Conservation (phyloP, 73 alveolate species). For the Blepharisma stoltei region DNA sequence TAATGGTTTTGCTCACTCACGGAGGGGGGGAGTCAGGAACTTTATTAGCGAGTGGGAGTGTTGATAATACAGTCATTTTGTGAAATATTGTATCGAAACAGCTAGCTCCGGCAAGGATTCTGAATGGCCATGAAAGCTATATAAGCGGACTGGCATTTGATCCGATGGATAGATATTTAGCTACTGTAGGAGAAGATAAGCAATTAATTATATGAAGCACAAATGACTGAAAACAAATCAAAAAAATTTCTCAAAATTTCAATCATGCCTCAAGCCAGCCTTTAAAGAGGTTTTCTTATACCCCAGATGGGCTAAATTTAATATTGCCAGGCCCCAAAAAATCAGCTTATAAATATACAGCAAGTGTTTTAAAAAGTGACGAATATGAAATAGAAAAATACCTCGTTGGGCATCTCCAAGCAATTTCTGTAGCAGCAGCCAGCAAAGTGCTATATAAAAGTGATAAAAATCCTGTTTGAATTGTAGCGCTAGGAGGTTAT, state of each 20-base stretch:
- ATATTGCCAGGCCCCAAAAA: constrained; percentile 18
- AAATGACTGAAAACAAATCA: background rate
- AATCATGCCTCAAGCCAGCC: constrained; percentile 6
- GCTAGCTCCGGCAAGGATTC: background rate
- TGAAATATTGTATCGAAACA: background rate
- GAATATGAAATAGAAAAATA: constrained; percentile 9
- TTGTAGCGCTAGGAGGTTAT: constrained; percentile 20
- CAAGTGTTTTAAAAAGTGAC: background rate
- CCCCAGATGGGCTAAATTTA: constrained; percentile 20
- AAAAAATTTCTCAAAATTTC: background rate
- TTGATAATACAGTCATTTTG: background rate
- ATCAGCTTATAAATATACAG: background rate
- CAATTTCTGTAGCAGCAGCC: constrained; percentile 11
- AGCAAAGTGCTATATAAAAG: constrained; percentile 12
- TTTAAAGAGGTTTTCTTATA: background rate
- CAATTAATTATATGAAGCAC: background rate
- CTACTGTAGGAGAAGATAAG: background rate
- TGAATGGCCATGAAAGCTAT: background rate
- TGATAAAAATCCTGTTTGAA: background rate
- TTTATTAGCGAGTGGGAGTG: background rate
- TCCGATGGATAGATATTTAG: background rate
- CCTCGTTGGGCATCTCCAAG: constrained; percentile 10
- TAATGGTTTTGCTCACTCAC: too few relatives aligned
- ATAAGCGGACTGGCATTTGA: background rate
- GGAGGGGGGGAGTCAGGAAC: too few relatives aligned